Percentiles rank a stretch among this genome's conserved stretches.
These are phyloP conservation scores for Hemisphaericaspora lyxosophila DNA, from an alignment of 1,139 yeast genomes.

Conservation along the genomic window DNA sequence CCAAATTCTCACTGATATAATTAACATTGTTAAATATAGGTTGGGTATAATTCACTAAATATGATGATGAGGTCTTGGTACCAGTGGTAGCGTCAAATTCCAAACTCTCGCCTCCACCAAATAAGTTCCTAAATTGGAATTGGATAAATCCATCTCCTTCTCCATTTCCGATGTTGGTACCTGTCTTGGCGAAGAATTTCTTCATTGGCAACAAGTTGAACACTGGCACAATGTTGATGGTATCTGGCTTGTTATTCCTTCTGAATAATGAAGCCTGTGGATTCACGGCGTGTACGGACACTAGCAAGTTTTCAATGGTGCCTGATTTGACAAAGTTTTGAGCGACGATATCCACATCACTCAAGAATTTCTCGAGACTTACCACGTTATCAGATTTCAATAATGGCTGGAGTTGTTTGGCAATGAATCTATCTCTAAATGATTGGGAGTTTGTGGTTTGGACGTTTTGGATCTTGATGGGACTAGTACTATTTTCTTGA, in stretches of 20 bases:
- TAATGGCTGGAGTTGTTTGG: conserved; percentile 56
- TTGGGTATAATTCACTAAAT: conserved; percentile 58
- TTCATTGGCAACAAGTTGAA: conserved; percentile 61
- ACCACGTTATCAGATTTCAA: conserved; percentile 28
- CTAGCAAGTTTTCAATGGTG: conserved; percentile 44
- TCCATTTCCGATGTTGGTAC: conserved; percentile 93
- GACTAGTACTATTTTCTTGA: conserved; percentile 40
- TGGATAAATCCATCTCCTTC: conserved; percentile 92
- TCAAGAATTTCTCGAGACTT: conserved; percentile 39
- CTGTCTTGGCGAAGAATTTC: conserved; percentile 75
- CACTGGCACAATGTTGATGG: conserved; percentile 53
- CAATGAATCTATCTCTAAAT: conserved; percentile 52
- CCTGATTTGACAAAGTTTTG: conserved; percentile 42
- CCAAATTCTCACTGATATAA: conserved; percentile 54
- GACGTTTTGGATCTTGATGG: conserved; percentile 47
- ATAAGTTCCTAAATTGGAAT: conserved; percentile 69
- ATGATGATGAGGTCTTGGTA: conserved; percentile 75
- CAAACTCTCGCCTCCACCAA: conserved; percentile 86
- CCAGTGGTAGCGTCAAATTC: conserved; percentile 78
- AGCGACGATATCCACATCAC: conserved; percentile 43
- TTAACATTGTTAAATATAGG: conserved; percentile 58
- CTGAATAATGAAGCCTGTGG: conserved; percentile 17
- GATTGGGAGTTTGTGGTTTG: conserved; percentile 55
- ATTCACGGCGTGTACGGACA: conserved; percentile 38
- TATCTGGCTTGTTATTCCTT: conserved; percentile 5